Conservation (phyloP, 805 yeast species). For the Saccharomycopsis amapae region DNA sequence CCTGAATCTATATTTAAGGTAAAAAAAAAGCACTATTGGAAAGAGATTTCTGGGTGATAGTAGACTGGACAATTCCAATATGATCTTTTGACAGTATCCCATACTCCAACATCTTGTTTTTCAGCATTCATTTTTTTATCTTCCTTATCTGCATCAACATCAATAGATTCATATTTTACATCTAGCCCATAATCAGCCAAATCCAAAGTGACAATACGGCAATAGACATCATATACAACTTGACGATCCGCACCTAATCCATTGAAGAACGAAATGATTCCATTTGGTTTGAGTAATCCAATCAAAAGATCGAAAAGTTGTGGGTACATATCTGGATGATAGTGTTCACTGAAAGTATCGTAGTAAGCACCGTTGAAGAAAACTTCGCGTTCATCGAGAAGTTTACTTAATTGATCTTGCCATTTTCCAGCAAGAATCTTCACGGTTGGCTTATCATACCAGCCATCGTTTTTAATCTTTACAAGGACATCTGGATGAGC, state of each 20-base stretch:
- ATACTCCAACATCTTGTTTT: conserved; percentile 37
- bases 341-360: conserved; percentile 88
- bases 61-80: conserved; percentile 66
- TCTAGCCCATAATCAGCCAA: conserved; percentile 69
- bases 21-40: conserved; percentile 27
- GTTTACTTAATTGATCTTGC: conserved; percentile 71
- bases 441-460: conserved; percentile 72
- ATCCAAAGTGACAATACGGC: conserved; percentile 73
- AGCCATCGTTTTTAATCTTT: conserved; percentile 63
- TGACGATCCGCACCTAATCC: conserved; percentile 81
- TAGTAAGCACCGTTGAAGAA: conserved; percentile 88
- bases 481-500: conserved; percentile 88
- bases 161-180: conserved; percentile 46
- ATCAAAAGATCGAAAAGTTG: conserved; percentile 76
- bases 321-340: conserved; percentile 67
- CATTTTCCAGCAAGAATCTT: conserved; percentile 81
- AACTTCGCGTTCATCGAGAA: conserved; percentile 47
- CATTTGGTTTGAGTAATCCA: conserved; percentile 75
- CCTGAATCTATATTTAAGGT: too few species aligned
- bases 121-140: conserved; percentile 33
- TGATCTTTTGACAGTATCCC: conserved; percentile 55
- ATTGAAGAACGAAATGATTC: conserved; percentile 84
- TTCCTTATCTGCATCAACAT: conserved; percentile 30
- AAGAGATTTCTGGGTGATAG: conserved; percentile 57
- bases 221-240: conserved; percentile 77